These are phyloP conservation scores for Boechera divaricarpa DNA, from an alignment of 345 rosid species.

Conservation along the genomic window DNA sequence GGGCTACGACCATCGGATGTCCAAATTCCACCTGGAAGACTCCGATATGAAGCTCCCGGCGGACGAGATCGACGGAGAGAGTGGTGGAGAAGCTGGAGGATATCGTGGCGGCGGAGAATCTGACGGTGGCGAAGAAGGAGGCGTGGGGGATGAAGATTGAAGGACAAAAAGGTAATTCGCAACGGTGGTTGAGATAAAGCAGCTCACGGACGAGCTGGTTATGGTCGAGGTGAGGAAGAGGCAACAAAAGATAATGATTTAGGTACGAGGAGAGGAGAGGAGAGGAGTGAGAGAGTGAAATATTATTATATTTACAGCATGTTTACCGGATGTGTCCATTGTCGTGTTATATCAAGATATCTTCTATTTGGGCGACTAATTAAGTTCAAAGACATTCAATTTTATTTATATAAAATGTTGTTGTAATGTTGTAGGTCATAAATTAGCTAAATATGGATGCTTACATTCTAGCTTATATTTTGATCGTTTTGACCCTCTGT, in stretches of 20 bases:
- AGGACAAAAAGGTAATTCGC: constrained; percentile 56
- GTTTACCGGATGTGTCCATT: too few relatives aligned
- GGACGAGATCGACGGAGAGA: constrained; percentile 21
- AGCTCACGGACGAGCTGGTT: constrained; percentile 65
- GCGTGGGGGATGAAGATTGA: constrained; percentile 55
- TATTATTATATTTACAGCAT: too few relatives aligned
- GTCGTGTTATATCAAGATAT: too few relatives aligned
- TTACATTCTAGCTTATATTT: too few relatives aligned
- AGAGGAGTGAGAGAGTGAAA: too few relatives aligned
- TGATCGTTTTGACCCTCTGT: too few relatives aligned
- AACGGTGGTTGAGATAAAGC: constrained; percentile 53
- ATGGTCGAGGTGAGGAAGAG: constrained; percentile 59
- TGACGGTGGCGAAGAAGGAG: constrained; percentile 46
- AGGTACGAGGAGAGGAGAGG: too few relatives aligned
- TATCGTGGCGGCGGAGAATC: constrained; percentile 46
- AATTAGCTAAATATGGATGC: too few relatives aligned
- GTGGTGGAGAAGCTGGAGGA: constrained; percentile 57
- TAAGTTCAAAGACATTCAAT: too few relatives aligned
- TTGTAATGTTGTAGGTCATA: too few relatives aligned
- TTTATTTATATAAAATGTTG: too few relatives aligned
- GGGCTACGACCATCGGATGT: constrained; percentile 57
- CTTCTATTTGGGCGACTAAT: too few relatives aligned
- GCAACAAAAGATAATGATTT: constrained; percentile 22
- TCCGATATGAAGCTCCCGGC: constrained; percentile 53
- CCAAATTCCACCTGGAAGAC: constrained; percentile 49